Evolutionary conservation across 2,329 filamentous ascomycete genomes (phyloP), one percentile per base, ranked within the genome.

Genomic region (Metarhizium humberi): DNA sequence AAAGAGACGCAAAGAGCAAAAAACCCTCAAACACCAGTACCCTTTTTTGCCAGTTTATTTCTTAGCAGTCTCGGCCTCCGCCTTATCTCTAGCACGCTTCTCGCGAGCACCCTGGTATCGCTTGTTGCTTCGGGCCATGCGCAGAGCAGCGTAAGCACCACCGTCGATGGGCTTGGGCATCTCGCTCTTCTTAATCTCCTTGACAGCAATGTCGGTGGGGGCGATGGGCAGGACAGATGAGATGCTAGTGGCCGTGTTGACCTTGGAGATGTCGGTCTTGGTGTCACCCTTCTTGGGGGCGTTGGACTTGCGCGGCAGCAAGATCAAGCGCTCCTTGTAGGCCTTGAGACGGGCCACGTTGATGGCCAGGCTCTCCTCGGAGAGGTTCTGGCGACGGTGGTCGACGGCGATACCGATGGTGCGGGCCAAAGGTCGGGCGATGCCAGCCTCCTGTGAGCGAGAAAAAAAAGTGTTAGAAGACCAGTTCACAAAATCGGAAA

Each of bases 331-430:
- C 73, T 87, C 85, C 81, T 88, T 89, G 91, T 96, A 99, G 75
- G 90, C 90, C 85, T 96, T 92, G 73, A 99, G 90, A 73, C 94
- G 94, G 76, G 88, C 88, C 69, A 99, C 92, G 80, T 99, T 99
- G 82, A 83, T 82, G 75, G 90, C 83, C 69, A 97, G 87, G 65
- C 88, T 88, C 85, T 97, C 94, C 81, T 95, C 90, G 72, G 87
- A 94, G 72, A 95, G 87, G 85, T 97, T 99, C 81, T 90, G 86
- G 77, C 94, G 92, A 80, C 94, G 92, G 77, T 85, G 82, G 78
- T 99, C 94, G 80, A 99, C 92, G 66, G 90, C 76, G 78, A 99
- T 97, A 77, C 94, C 94, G 80, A 99, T 89, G 75, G 94, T 97
- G 71, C 87, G 85, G 68, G 94, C 94, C 69, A 95, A 84, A 76